Conservation (phyloP, 2,329 filamentous ascomycete species). For the Drechslerella dactyloides region DNA sequence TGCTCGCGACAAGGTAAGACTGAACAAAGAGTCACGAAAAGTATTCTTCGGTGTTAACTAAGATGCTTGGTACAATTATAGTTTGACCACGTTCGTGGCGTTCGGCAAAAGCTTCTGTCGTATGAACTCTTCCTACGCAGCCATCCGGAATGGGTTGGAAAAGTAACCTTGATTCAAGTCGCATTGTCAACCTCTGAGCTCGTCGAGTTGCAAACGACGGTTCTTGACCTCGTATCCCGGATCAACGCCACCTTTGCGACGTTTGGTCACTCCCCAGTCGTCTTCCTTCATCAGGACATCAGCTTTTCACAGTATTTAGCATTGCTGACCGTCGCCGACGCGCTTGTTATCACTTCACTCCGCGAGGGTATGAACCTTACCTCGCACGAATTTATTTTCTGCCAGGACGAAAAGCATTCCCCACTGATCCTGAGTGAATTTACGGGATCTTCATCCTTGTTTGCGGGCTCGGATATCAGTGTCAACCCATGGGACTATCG, state of each 20-base stretch:
- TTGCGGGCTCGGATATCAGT: conserved; percentile 77
- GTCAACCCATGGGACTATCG: conserved; percentile 97
- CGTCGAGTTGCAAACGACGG: conserved; percentile 81
- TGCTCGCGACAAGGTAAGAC: conserved; percentile 75
- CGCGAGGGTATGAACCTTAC: conserved; percentile 98
- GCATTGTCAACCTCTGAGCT: conserved; percentile 89
- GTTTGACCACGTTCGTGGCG: conserved; percentile 87
- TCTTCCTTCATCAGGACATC: conserved; percentile 94
- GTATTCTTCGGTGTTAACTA: not conserved
- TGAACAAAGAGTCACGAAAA: not conserved
- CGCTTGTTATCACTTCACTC: conserved; percentile 90
- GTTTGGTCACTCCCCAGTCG: conserved; percentile 86
- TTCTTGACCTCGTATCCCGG: conserved; percentile 91
- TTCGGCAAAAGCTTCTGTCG: conserved; percentile 88
- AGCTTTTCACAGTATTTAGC: conserved; percentile 93
- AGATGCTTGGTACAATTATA: conserved; percentile 21
- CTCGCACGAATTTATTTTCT: conserved; percentile 90
- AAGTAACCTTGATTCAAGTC: conserved; percentile 85
- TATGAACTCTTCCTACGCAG: conserved; percentile 94
- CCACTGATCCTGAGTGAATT: conserved; percentile 94
- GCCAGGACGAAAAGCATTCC: conserved; percentile 89
- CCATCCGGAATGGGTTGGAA: conserved; percentile 86
- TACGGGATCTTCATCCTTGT: conserved; percentile 86
- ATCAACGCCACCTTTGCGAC: conserved; percentile 93
- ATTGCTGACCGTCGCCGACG: conserved; percentile 84